Base-by-base conservation (phyloP, 176 grass and related monocot species). In the Musa schizocarpa region DNA sequence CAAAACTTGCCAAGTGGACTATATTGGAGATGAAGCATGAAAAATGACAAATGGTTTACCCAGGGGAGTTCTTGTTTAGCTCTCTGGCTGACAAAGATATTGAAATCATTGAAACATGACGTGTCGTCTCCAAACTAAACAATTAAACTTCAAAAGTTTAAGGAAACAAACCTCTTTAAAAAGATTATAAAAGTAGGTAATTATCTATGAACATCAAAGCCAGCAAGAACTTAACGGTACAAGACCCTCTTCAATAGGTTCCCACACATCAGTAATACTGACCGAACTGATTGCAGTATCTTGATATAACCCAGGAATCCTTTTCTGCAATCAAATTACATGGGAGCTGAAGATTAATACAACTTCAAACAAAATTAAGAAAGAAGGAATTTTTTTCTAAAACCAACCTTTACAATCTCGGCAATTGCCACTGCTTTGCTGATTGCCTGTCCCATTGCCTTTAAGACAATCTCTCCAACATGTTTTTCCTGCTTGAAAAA, bases 391-490 rank as follows among this genome's bases (percentile, higher is more conserved):
- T 21, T 6, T 8, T 17, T 62, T 62, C 17, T 62, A 62, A 57
- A 55, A 65, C n/a, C 69, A 77, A 92, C 92, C 92, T 96, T 96
- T 61, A 92, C 85, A 86, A 96, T 92, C 81, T 96, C 93, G 50
- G 89, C 81, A 70, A 96, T 80, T 58, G 93, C 89, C 68, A 96
- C 87, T 67, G 87, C 82, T 50, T 96, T 96, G 59, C 77, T 90
- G 83, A 96, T 92, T 76, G 93, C 93, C 68, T 96, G 93, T 55
- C 92, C 92, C 92, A 96, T 96, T 73, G 87, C 92, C 81, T 92
- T 92, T 72, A 96, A 70, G 74, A 96, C 92, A 70, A 96, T 96
- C 34, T 96, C 92, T 59, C 85, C 87, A 81, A 89, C 66, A 62
- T 78, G 78, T 59, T 72, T 88, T 71, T 96, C 92, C 89, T 96